Evolutionary conservation across 768 basidiomycete species (phyloP), one percentile per base, ranked within the genome.

Genomic region (Lentinula boryana): DNA sequence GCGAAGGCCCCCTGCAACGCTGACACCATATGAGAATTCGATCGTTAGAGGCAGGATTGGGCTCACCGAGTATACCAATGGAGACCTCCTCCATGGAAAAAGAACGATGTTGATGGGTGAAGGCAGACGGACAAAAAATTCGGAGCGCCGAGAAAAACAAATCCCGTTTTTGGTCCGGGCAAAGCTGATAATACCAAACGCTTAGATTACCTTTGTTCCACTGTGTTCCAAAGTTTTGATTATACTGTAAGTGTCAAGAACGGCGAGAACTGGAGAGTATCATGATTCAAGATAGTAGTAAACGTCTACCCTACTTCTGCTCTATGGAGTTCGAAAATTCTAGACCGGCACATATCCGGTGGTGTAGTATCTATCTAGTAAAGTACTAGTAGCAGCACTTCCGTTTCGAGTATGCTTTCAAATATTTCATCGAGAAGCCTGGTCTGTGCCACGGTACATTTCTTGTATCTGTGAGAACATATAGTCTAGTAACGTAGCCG

Each of bases 1-100:
- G 82, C 79, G 70, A 98, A 97, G 8, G 94, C 94, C 48, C 95
- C 95, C 71, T 97, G 95, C 43, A 98, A 80, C 40, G 95, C 95
- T 93, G 68, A 31, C 13, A 13, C 35, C n/a, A 31, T 40, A n/a
- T 13, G 27, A 44, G 2, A 13, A 35, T 5, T 15, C 18, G 10
- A 58, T 36, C 33, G 1, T 33, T 35, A 23, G 4, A 38, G n/a
- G 7, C 1, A 35, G 18, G 13, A 27, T 23, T 3, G 4, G 4
- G 18, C 41, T 44, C 32, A 58, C 57, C 57, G n/a, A 58, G 57
- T 33, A 58, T 49, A 1, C 57, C 57, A 23, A 56, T 44, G 16
- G 40, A 40, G 10, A 56, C 23, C 18, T 12, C 23, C 21, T 56
- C 55, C 40, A 56, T 41, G 16, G 21, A 9, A 27, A 48, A n/a